Percentiles rank a stretch among this genome's conserved stretches.
Conservation (phyloP, 768 basidiomycete species). For the Pulveroboletus sp. region DNA sequence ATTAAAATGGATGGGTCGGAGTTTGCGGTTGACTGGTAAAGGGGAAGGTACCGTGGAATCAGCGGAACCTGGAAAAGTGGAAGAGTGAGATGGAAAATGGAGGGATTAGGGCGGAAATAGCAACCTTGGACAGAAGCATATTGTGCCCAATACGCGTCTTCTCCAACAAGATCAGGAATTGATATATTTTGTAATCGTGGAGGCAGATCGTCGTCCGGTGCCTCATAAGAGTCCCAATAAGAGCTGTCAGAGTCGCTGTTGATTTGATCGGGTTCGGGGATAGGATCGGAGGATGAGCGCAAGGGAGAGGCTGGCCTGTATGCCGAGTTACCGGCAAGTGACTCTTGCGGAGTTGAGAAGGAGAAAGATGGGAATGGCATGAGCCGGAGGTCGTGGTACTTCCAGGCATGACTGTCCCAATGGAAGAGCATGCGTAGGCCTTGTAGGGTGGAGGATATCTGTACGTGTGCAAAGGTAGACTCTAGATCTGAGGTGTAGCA, state of each 20-base stretch:
- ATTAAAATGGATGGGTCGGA: constrained; percentile 11
- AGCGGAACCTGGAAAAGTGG: constrained; percentile 50
- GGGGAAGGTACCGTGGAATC: constrained; percentile 68
- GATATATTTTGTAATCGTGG: constrained; percentile 18
- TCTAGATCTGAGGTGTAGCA: constrained; percentile 49
- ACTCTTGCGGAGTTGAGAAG: constrained; percentile 25
- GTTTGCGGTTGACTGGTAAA: constrained; percentile 29
- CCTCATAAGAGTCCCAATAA: constrained; percentile 70
- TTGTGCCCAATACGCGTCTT: constrained; percentile 77
- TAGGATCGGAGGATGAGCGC: background rate
- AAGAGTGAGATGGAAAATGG: constrained; percentile 5
- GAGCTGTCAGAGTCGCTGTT: constrained; percentile 42
- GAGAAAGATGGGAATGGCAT: constrained; percentile 67
- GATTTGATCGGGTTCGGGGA: constrained; percentile 18
- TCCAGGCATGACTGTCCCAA: constrained; percentile 62
- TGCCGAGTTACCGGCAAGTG: constrained; percentile 25
- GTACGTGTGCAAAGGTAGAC: constrained; percentile 54
- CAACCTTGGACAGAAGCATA: constrained; percentile 69
- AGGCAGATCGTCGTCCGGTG: constrained; percentile 29
- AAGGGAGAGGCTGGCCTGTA: background rate
- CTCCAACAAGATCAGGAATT: constrained; percentile 15
- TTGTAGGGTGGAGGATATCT: constrained; percentile 36
- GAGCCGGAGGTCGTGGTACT: constrained; percentile 62
- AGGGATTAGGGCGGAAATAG: constrained; percentile 16
- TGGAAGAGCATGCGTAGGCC: constrained; percentile 64